Conservation (phyloP, 2,329 filamentous ascomycete genomes). For the Dichotomopilus funicola region DNA sequence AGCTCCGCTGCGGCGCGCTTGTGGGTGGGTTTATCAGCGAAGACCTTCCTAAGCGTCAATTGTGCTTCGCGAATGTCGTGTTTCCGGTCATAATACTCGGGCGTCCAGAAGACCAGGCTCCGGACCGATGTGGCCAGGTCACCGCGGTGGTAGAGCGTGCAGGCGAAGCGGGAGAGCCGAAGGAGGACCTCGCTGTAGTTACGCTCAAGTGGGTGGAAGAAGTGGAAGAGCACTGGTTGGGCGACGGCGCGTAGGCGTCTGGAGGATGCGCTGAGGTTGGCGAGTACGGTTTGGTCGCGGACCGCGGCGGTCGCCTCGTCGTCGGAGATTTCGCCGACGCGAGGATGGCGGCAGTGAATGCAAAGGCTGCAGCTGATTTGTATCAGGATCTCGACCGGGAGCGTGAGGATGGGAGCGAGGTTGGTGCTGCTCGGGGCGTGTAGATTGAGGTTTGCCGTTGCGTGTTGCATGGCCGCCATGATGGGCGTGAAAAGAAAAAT, state of each 20-base stretch:
- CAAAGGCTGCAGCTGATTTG: neutral
- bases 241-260: neutral
- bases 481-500: too few species aligned
- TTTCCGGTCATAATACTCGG: neutral
- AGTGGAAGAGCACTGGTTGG: too few species aligned
- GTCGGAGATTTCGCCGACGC: neutral
- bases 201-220: neutral
- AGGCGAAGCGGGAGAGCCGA: neutral
- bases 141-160: neutral
- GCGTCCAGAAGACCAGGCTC: neutral
- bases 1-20: neutral
- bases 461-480: too few species aligned
- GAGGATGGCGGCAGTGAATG: neutral
- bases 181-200: neutral
- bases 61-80: neutral
- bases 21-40: too few species aligned
- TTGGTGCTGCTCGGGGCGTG: too few species aligned
- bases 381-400: neutral
- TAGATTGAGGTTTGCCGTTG: too few species aligned
- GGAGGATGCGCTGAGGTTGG: neutral
- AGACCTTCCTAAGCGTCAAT: too few species aligned
- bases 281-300: neutral
- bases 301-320: neutral
- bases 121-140: neutral
- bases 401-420: neutral